These are phyloP conservation scores for Lodderomyces orthopsilosis DNA, from an alignment of 1,139 yeast species.

Conservation along the genomic window DNA sequence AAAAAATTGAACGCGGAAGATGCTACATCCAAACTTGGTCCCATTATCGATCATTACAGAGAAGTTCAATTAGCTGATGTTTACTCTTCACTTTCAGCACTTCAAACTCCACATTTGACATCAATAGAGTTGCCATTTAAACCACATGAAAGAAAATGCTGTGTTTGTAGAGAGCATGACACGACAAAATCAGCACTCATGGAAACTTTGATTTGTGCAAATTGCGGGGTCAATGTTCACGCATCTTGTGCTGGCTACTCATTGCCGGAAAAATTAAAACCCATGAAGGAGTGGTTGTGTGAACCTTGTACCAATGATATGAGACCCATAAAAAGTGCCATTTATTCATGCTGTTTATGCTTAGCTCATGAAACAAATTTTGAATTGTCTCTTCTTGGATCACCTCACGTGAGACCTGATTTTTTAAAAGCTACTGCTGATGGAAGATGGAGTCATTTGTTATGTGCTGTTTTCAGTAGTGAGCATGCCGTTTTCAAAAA, in stretches of 20 bases:
- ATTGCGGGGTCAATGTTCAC: conserved; percentile 76
- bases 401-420: conserved; percentile 49
- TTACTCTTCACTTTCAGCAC: conserved; percentile 5
- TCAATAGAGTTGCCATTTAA: conserved; percentile 11
- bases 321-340: conserved; percentile 56
- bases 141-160: conserved; percentile 41
- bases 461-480: conserved; percentile 62
- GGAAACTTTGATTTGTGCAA: conserved; percentile 54
- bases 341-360: conserved; percentile 69
- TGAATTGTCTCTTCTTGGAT: conserved; percentile 44
- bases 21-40: conserved; percentile 3
- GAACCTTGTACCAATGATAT: conserved; percentile 76
- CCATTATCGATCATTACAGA: conserved; percentile 17
- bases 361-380: conserved; percentile 50
- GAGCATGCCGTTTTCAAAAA: conserved; percentile 9
- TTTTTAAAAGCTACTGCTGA: conserved; percentile 75
- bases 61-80: conserved; percentile 19
- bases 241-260: conserved; percentile 63
- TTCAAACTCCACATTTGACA: conserved; percentile 11
- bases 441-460: conserved; percentile 78
- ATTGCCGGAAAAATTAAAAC: conserved; percentile 22
- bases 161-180: conserved; percentile 53
- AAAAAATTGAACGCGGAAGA: conserved; percentile 12
- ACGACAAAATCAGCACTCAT: conserved; percentile 13
- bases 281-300: conserved; percentile 66